Base-by-base conservation (phyloP, 345 rosid genomes). In the Clausena lansium region DNA sequence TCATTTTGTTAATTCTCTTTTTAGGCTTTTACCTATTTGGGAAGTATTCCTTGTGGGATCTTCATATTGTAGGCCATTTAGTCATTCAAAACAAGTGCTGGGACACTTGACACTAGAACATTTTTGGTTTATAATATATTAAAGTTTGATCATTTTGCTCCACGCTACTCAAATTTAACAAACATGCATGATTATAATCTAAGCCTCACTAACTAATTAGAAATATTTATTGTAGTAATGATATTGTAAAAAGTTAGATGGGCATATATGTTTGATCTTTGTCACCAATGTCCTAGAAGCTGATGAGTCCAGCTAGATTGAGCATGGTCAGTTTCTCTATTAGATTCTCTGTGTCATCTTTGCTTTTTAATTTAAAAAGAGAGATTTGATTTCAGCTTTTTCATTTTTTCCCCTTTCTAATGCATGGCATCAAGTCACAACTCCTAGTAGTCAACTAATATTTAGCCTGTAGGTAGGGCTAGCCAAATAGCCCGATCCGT, bases 231-330 rank as follows among this genome's bases (percentile, higher is more conserved):
- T 75, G 75, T 25, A 10, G 77, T 74, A 83, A 87, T 85, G 73
- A 80, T 87, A 71, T 67, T 76, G 70, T 83, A 19, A 62, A 86
- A 87, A 87, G 81, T 77, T 68, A 19, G 60, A 71, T 52, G 54
- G 80, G 73, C 72, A 71, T 71, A 63, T 35, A 71, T 75, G 77
- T 62, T 77, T 77, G 61, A 66, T 78, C 64, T 66, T 39, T 79
- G 61, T 79, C 85, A 80, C 81, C 82, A 79, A 82, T 81, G 20
- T 35, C 19, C 39, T 66, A 13, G 68, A 70, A 70, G 59, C 78
- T 74, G 79, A 77, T 77, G 79, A 77, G 73, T 83, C 83, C 87
- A 80, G 80, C 85, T 83, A 81, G 70, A 87, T 66, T 80, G 66
- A 38, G 67, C 67, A 33, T 6, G 39, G 9, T 82, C 83, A 78